phyloP scores from a whole-genome alignment of 305 asterid genomes.

The Ilex paraguariensis region DNA sequence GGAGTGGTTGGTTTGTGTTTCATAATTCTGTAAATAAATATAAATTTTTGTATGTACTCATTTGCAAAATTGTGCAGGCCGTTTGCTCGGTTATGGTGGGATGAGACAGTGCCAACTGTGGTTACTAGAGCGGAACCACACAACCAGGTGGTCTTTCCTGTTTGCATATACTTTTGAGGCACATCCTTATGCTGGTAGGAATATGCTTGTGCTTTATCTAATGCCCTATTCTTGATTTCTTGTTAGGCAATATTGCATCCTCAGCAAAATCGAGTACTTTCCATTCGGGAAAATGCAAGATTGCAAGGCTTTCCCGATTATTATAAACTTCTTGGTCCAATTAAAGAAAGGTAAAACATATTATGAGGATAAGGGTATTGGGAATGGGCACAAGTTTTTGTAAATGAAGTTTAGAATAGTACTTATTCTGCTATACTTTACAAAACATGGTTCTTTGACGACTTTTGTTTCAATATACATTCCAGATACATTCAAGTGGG shows the following conservation, averaged over 20 bases:
- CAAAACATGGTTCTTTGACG: too few species aligned
- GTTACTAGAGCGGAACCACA: slow-evolving; percentile 50
- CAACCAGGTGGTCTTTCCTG: slow-evolving; percentile 24
- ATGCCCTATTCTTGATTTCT: slow-evolving; percentile 3
- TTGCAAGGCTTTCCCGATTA: slow-evolving; percentile 90
- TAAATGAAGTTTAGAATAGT: too few species aligned
- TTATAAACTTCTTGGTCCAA: slow-evolving; percentile 60
- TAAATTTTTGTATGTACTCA: too few species aligned
- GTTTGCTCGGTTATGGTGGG: slow-evolving; percentile 76
- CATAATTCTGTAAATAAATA: too few species aligned
- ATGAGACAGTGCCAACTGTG: slow-evolving; percentile 83
- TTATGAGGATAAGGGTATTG: too few species aligned
- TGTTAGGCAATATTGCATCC: slow-evolving; percentile 64
- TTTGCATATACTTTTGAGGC: not conserved
- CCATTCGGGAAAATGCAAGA: slow-evolving; percentile 83
- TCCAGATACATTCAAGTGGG: slow-evolving; percentile 85
- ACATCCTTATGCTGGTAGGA: not conserved
- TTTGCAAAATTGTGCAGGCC: too few species aligned
- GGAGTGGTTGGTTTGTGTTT: too few species aligned
- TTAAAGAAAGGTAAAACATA: slow-evolving; percentile 59
- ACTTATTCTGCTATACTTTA: too few species aligned
- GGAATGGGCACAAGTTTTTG: too few species aligned
- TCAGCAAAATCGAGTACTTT: slow-evolving; percentile 58
- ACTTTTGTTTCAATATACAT: not conserved
- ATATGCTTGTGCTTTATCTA: not conserved